phyloP scores from a whole-genome alignment of 805 yeast genomes.

The Ogataea parapolymorpha region DNA sequence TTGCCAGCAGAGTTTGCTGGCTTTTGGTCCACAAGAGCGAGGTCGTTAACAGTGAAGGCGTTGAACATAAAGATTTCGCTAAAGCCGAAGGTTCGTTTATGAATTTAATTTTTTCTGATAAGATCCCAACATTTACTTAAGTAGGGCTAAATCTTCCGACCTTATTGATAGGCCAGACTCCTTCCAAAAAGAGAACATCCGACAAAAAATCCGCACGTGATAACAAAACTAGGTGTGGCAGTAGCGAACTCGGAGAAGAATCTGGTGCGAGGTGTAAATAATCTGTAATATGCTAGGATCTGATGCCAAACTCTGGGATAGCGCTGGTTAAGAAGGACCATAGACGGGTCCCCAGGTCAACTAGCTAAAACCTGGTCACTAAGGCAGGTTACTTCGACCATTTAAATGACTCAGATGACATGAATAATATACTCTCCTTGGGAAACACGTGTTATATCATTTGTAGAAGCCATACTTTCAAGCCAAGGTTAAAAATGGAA shows the following conservation, averaged over 20 bases:
- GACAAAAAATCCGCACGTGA: background rate
- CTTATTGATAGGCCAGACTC: too few relatives aligned
- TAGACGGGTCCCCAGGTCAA: too few relatives aligned
- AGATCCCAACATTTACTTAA: background rate
- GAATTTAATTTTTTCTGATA: background rate
- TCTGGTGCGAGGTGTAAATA: too few relatives aligned
- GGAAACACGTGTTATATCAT: background rate
- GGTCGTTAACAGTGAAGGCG: conserved; percentile 6
- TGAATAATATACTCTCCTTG: too few relatives aligned
- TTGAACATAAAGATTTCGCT: conserved; percentile 2
- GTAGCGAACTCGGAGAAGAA: too few relatives aligned
- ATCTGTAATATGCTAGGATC: too few relatives aligned
- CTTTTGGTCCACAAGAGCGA: conserved; percentile 5
- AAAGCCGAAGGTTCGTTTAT: background rate
- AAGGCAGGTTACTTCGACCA: too few relatives aligned
- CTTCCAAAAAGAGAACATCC: background rate
- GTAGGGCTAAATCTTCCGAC: background rate
- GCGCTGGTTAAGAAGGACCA: too few relatives aligned
- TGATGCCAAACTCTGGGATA: too few relatives aligned
- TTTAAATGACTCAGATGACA: too few relatives aligned
- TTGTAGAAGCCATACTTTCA: background rate
- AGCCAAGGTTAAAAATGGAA: background rate
- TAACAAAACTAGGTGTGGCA: too few relatives aligned
- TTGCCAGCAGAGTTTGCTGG: background rate
- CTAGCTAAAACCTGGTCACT: too few relatives aligned